Conservation (phyloP, 306 rosid species). For the Pyrus bretschneideri region DNA sequence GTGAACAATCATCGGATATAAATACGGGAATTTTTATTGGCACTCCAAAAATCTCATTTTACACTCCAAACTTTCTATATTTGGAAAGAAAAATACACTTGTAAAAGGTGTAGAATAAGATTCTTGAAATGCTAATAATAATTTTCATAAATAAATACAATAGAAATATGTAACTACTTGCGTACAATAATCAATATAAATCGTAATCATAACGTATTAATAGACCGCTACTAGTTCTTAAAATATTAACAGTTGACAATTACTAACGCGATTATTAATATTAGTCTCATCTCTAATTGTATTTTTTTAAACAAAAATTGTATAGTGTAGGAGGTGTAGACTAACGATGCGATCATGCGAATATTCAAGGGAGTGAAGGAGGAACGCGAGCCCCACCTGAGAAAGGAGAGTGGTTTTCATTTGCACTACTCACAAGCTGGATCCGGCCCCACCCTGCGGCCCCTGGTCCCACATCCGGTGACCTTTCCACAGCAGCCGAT, state of each 20-base stretch:
- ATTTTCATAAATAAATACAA: no score
- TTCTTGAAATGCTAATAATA: no score
- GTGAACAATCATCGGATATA: not conserved
- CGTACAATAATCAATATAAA: not conserved
- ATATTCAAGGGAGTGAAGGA: not conserved
- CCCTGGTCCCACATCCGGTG: not conserved
- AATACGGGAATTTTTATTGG: no score
- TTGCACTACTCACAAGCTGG: not conserved
- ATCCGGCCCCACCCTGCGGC: not conserved
- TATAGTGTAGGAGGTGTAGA: not conserved
- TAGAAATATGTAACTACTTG: not conserved
- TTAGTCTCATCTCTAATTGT: not conserved
- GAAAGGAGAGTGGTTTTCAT: not conserved
- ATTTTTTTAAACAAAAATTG: not conserved
- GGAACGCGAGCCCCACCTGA: not conserved
- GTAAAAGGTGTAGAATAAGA: rapidly evolving
- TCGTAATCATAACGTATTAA: not conserved
- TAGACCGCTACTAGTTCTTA: rapidly evolving
- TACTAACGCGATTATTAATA: not conserved
- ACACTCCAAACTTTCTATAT: no score
- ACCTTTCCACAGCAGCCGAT: not conserved
- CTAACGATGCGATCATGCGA: not conserved
- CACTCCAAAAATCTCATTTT: no score
- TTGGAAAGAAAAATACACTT: no score
- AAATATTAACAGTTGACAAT: not conserved